Percentiles rank a stretch among this genome's conserved stretches.
Conservation (phyloP, 2,329 filamentous ascomycete species). For the Fonsecaea erecta region DNA sequence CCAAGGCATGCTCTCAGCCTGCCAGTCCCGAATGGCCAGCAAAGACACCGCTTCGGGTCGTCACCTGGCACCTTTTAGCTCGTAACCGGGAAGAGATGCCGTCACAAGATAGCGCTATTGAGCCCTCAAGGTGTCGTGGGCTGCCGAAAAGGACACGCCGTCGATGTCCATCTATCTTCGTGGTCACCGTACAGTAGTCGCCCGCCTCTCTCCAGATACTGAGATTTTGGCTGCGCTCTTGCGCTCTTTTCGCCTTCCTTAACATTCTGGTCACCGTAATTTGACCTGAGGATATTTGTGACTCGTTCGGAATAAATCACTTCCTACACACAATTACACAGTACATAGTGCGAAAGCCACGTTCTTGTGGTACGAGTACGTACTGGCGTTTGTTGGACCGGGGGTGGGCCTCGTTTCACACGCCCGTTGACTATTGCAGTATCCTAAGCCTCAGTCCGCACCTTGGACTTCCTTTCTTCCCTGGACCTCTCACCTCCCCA, state of each 20-base stretch:
- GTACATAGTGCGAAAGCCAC: slow-evolving; percentile 22
- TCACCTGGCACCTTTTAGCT: slow-evolving; percentile 24
- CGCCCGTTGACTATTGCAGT: slow-evolving; percentile 21
- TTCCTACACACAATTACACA: slow-evolving; percentile 25
- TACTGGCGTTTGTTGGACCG: slow-evolving; percentile 23
- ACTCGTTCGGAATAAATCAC: slow-evolving; percentile 22
- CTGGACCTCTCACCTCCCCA: slow-evolving; percentile 22
- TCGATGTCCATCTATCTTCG: not conserved
- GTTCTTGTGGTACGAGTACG: slow-evolving; percentile 34
- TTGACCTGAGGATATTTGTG: slow-evolving; percentile 3
- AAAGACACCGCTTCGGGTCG: slow-evolving; percentile 27
- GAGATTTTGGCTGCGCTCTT: not conserved
- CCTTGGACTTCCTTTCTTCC: slow-evolving; percentile 25
- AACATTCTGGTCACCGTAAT: not conserved
- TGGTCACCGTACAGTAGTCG: slow-evolving; percentile 10
- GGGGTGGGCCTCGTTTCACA: slow-evolving; percentile 28
- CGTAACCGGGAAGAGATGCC: slow-evolving; percentile 20
- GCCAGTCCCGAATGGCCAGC: slow-evolving; percentile 9
- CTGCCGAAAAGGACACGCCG: slow-evolving; percentile 9
- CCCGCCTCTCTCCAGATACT: not conserved
- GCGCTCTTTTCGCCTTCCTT: not conserved
- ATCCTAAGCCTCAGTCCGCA: slow-evolving; percentile 28
- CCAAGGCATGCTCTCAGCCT: slow-evolving; percentile 14
- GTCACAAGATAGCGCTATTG: slow-evolving; percentile 31
- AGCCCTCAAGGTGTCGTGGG: slow-evolving; percentile 4